phyloP scores from a whole-genome alignment of 2,329 filamentous ascomycete genomes.

The Trichoderma sp. region DNA sequence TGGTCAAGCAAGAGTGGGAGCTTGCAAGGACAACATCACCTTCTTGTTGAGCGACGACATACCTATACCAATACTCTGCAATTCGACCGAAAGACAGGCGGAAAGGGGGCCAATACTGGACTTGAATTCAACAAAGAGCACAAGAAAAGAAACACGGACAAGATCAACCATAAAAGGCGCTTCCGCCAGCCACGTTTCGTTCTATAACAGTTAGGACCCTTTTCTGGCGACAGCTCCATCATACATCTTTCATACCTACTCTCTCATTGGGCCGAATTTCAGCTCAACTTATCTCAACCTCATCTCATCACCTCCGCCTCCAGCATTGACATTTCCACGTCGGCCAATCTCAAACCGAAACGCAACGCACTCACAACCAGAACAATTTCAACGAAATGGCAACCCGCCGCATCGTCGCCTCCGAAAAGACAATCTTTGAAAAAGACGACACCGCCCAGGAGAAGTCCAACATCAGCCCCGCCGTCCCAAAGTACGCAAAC shows the following conservation, averaged over 20 bases:
- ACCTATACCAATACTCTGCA: background rate
- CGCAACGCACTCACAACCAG: constrained; percentile 23
- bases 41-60: background rate
- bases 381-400: constrained; percentile 57
- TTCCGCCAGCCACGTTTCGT: background rate
- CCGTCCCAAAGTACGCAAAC: constrained; percentile 72
- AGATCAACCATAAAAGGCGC: background rate
- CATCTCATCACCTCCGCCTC: background rate
- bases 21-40: constrained; percentile 18
- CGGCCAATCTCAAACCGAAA: background rate
- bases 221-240: constrained; percentile 24
- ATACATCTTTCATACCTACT: background rate
- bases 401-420: constrained; percentile 65
- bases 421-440: constrained; percentile 68
- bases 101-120: background rate
- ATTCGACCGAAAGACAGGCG: background rate
- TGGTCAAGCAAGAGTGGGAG: background rate
- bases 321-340: background rate
- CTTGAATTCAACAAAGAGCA: background rate
- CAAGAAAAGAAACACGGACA: background rate
- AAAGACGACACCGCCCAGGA: constrained; percentile 56
- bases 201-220: constrained; percentile 13
- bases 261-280: background rate
- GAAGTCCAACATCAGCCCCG: constrained; percentile 76
- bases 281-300: constrained; percentile 2